Evolutionary conservation across 371 early-diverging fungal genomes (phyloP), one percentile per base, ranked within the genome.

Genomic region (Syncephalastrum contaminatum): DNA sequence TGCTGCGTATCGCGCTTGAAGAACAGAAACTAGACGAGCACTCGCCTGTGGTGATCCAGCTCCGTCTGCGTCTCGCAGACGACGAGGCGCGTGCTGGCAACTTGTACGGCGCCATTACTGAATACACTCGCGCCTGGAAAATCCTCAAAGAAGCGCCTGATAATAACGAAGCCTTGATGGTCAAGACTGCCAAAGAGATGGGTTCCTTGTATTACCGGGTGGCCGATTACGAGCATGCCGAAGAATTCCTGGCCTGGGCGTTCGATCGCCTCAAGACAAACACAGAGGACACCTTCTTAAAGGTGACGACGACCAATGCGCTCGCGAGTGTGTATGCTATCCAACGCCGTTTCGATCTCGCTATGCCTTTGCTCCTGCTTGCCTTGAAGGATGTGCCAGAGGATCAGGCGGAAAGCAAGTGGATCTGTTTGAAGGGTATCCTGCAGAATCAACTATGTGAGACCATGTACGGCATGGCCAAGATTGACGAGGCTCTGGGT

Each of bases 121-220:
- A 75, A 60, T 82, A 77, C 36, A 67, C 69, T 3, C 44, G 69
- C 27, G 58, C 70, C 3, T 79, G 75, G 70, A 70, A 74, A 43
- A 19, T 72, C 4, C 19, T 76, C 15, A 10, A 68, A 16, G 58
- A 69, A 14, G 52, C 57, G 3, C n/a, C 43, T 46, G 30, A 30
- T 7, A 10, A 30, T 30, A 30, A 30, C 36, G 36, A 30, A 12
- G 8, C 2, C 3, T 3, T 50, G 20, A 3, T 54, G 19, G 54
- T 57, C 4, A 59, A 66, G 41, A 64, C 74, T 3, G 72, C 73
- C 7, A 77, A 77, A 20, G 53, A 80, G 46, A 62, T 84, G 16
- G 85, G 82, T 1, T 70, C 80, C 27, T 52, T 87, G 21, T 81
- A 82, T 59, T 52, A 85, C 39, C 72, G 77, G 4, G 66, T 83